Evolutionary conservation across 1,284 basidiomycete genomes (phyloP), one percentile per base, ranked within the genome.

Genomic region (Inonotus hispidus): DNA sequence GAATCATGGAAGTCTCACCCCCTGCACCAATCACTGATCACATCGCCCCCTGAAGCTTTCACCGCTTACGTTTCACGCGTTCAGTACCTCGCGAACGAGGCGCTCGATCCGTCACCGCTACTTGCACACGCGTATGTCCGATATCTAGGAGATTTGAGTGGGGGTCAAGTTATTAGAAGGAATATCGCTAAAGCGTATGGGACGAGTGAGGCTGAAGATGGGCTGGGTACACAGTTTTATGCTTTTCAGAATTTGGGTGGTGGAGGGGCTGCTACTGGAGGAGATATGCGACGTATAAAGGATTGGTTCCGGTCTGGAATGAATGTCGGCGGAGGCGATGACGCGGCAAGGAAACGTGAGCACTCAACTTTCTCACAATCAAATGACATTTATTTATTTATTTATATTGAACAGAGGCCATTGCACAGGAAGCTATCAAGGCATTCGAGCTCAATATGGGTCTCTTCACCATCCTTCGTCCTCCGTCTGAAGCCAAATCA

Each of bases 131-230:
- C 90, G 0, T 93, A 93, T 69, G 88, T 92, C 16, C 82, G 91
- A 39, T 93, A 93, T 73, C 81, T 94, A n/a, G 92, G 91, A 60
- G 92, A 94, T 72, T 78, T 93, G 37, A 88, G 84, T 53, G 92
- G 92, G 16, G 92, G 92, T 0, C 92, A 93, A 74, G 78, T 82
- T 64, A 87, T 93, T 67, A 78, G 84, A 32, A 78, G 82, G 43
- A 78, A 77, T 45, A 74, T 92, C 23, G 78, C 79, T 19, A 88
- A 88, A 72, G 82, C 86, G 11, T 92, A 92, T 69, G 79, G 73
- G 7, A 68, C 67, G 1, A 49, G 46, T 21, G 27, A 29, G 6
- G 27, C 21, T 14, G 68, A 72, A 29, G 66, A 68, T n/a, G 77
- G 75, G 0, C 63, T 72, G 10, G 90, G 90, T 0, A 73, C 87